phyloP scores from a whole-genome alignment of 2,329 filamentous ascomycete species.

The Neonectria neomacrospora region DNA sequence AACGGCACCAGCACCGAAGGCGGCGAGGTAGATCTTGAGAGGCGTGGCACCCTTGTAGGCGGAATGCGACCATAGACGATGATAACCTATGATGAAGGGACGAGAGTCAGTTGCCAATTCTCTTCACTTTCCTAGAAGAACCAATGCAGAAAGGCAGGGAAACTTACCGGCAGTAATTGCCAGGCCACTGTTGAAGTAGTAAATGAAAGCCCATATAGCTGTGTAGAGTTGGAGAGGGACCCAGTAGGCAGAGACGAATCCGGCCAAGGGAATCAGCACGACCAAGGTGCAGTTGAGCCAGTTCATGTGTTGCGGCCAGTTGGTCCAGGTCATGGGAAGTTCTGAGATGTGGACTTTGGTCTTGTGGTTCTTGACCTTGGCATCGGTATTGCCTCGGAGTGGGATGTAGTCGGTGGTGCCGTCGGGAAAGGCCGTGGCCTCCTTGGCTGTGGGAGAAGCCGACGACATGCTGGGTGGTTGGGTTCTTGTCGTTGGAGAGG shows the following conservation, averaged over 20 bases:
- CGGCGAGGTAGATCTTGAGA: slow-evolving; percentile 83
- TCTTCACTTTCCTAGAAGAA: neutral
- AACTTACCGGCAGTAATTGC: slow-evolving; percentile 79
- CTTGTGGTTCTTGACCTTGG: slow-evolving; percentile 70
- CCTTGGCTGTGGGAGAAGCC: slow-evolving; percentile 51
- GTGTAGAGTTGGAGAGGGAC: slow-evolving; percentile 79
- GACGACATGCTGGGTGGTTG: slow-evolving; percentile 48
- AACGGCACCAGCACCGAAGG: slow-evolving; percentile 83
- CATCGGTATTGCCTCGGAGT: slow-evolving; percentile 49
- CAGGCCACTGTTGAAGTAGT: slow-evolving; percentile 86
- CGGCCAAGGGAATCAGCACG: slow-evolving; percentile 78
- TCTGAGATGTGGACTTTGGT: slow-evolving; percentile 79
- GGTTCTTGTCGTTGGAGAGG: slow-evolving; percentile 21
- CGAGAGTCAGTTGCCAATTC: slow-evolving; percentile 10
- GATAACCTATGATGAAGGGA: slow-evolving; percentile 44
- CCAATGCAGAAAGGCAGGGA: neutral
- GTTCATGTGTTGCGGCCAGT: slow-evolving; percentile 94
- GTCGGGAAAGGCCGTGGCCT: slow-evolving; percentile 59
- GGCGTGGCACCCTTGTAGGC: slow-evolving; percentile 82
- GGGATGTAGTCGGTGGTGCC: slow-evolving; percentile 67
- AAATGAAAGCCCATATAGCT: slow-evolving; percentile 75
- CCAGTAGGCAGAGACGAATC: slow-evolving; percentile 80
- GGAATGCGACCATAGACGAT: slow-evolving; percentile 87
- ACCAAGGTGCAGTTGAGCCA: slow-evolving; percentile 91
- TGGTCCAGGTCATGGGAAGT: slow-evolving; percentile 79